Conservation (phyloP, 345 rosid genomes). For the Populus ilicifolia region DNA sequence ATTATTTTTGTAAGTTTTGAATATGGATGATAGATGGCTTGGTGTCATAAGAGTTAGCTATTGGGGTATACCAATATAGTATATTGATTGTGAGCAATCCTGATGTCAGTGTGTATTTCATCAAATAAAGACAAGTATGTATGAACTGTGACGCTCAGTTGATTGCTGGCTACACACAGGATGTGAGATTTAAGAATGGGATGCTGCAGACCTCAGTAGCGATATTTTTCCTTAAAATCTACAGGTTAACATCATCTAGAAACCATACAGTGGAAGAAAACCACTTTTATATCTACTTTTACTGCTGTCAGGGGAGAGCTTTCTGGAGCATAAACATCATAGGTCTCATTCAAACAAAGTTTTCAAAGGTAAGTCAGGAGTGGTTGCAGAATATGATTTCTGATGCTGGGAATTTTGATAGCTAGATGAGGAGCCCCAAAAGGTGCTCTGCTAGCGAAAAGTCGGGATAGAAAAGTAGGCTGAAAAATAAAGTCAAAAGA, state of each 20-base stretch:
- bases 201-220: too few relatives aligned
- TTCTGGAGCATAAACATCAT: background rate
- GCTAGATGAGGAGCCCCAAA: background rate
- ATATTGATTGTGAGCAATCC: constrained; percentile 28
- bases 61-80: constrained; percentile 37
- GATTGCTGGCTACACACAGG: too few relatives aligned
- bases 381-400: background rate
- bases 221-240: too few relatives aligned
- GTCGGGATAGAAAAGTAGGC: background rate
- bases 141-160: too few relatives aligned
- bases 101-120: constrained; percentile 17
- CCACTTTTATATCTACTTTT: too few relatives aligned
- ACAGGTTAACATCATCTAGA: too few relatives aligned
- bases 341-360: constrained; percentile 2
- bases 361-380: background rate
- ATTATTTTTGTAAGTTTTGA: constrained; percentile 75
- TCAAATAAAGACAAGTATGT: constrained; percentile 4
- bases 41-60: constrained; percentile 31
- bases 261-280: too few relatives aligned
- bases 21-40: constrained; percentile 51
- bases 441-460: background rate
- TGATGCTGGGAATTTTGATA: background rate
- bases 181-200: too few relatives aligned
- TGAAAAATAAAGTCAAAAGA: constrained; percentile 21
- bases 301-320: too few relatives aligned